A percentile compares a stretch with the other conserved stretches of the same genome.
Conservation (phyloP, 768 basidiomycete species). For the Favolaschia claudopus region DNA sequence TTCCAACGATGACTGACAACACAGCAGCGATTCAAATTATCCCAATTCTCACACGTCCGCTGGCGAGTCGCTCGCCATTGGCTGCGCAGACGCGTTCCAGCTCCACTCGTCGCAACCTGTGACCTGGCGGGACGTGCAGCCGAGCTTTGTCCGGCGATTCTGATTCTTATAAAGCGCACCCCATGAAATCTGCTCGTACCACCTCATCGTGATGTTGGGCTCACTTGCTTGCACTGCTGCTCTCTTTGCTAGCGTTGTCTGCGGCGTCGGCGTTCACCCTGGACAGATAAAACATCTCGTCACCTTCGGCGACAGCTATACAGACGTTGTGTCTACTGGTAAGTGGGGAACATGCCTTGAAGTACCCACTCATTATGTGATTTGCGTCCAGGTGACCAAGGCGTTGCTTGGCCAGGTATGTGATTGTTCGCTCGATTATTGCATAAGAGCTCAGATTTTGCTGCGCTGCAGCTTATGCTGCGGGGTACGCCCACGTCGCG, state of each 20-base stretch:
- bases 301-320: constrained; percentile 75
- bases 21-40: too few species aligned
- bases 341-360: neutral
- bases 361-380: neutral
- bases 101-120: too few species aligned
- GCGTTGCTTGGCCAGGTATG: constrained; percentile 65
- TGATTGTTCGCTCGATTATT: neutral
- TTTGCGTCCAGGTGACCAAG: constrained; percentile 40
- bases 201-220: too few species aligned
- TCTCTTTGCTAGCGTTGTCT: neutral
- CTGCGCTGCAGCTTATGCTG: constrained; percentile 58
- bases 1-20: too few species aligned
- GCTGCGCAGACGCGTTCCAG: too few species aligned
- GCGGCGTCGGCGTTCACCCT: constrained; percentile 36
- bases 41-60: too few species aligned
- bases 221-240: neutral
- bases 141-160: too few species aligned
- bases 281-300: constrained; percentile 69
- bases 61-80: too few species aligned
- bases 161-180: too few species aligned
- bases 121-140: too few species aligned
- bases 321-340: constrained; percentile 53
- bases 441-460: too few species aligned
- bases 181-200: too few species aligned
- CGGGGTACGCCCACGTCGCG: constrained; percentile 58